phyloP scores from a whole-genome alignment of 2,329 filamentous ascomycete species.

The Capronia americana region DNA sequence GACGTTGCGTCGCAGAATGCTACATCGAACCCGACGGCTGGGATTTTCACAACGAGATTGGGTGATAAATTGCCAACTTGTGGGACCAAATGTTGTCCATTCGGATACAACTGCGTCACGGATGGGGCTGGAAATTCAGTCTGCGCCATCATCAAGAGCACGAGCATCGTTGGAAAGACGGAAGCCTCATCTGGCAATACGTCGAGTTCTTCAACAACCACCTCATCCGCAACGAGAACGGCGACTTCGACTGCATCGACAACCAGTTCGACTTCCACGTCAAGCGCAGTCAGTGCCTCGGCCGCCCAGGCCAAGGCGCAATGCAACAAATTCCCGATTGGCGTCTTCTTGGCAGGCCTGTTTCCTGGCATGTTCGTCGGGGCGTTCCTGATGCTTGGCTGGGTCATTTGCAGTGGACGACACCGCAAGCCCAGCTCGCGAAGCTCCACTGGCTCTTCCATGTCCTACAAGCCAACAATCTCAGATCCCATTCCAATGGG shows the following conservation, averaged over 20 bases:
- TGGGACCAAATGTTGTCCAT: slow-evolving; percentile 53
- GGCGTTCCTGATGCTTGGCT: slow-evolving; percentile 60
- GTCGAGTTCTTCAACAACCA: slow-evolving; percentile 26
- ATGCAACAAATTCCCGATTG: slow-evolving; percentile 50
- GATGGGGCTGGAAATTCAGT: slow-evolving; percentile 16
- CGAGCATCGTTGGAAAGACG: slow-evolving; percentile 38
- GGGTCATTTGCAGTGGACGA: slow-evolving; percentile 51
- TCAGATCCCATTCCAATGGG: slow-evolving; percentile 36
- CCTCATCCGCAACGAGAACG: slow-evolving; percentile 29
- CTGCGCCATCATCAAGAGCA: slow-evolving; percentile 32
- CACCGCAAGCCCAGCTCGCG: slow-evolving; percentile 31
- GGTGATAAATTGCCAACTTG: slow-evolving; percentile 50
- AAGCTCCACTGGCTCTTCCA: slow-evolving; percentile 29
- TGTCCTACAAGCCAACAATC: slow-evolving; percentile 36
- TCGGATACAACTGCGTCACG: slow-evolving; percentile 53
- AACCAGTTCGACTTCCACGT: slow-evolving; percentile 27
- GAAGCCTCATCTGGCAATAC: slow-evolving; percentile 35
- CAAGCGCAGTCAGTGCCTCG: slow-evolving; percentile 34
- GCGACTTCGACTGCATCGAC: slow-evolving; percentile 34
- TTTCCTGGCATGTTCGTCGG: slow-evolving; percentile 55
- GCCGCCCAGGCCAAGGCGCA: slow-evolving; percentile 37
- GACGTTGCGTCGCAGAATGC: slow-evolving; percentile 52
- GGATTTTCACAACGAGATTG: slow-evolving; percentile 53
- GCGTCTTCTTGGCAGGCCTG: slow-evolving; percentile 53
- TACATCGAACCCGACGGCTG: slow-evolving; percentile 45